Evolutionary conservation across 2,329 filamentous ascomycete species (phyloP).

Genomic region (Penicillium janthinellum): DNA sequence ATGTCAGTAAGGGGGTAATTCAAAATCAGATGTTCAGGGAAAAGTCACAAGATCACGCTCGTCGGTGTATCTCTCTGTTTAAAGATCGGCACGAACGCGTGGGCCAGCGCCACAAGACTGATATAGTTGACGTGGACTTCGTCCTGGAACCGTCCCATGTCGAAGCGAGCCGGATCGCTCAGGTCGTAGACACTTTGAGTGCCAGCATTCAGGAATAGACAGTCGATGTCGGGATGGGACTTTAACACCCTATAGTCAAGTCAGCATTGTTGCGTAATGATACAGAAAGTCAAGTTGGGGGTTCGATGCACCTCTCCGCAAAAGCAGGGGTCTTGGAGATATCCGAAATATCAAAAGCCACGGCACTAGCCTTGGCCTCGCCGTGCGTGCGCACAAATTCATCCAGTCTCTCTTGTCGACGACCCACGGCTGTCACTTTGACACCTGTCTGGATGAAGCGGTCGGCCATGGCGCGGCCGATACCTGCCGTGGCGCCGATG

Average conservation of each 20-base stretch:
- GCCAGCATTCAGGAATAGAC: slow-evolving; percentile 60
- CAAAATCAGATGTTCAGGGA: not conserved
- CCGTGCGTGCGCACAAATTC: slow-evolving; percentile 51
- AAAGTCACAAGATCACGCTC: slow-evolving; percentile 36
- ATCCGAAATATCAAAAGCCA: slow-evolving; percentile 53
- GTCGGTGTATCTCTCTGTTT: slow-evolving; percentile 29
- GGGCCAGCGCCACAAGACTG: slow-evolving; percentile 48
- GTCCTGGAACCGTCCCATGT: slow-evolving; percentile 43
- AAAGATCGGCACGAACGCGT: slow-evolving; percentile 52
- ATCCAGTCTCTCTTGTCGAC: slow-evolving; percentile 56
- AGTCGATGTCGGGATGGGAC: slow-evolving; percentile 55
- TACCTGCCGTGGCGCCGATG: slow-evolving; percentile 58
- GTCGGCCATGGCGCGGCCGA: slow-evolving; percentile 53
- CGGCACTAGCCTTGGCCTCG: slow-evolving; percentile 41
- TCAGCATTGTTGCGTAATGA: not conserved
- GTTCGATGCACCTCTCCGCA: slow-evolving; percentile 15
- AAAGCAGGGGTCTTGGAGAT: slow-evolving; percentile 47
- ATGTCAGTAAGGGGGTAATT: not conserved
- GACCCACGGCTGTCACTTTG: slow-evolving; percentile 59
- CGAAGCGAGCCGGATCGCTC: slow-evolving; percentile 47
- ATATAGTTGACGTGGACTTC: slow-evolving; percentile 55
- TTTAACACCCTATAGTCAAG: not conserved
- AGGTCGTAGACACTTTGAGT: slow-evolving; percentile 55
- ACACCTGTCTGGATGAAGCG: slow-evolving; percentile 52
- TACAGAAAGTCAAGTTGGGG: too few species aligned